Evolutionary conservation across 176 grass and related monocot species (phyloP), one percentile per base, ranked within the genome.

Genomic region (Aegilops longissima): DNA sequence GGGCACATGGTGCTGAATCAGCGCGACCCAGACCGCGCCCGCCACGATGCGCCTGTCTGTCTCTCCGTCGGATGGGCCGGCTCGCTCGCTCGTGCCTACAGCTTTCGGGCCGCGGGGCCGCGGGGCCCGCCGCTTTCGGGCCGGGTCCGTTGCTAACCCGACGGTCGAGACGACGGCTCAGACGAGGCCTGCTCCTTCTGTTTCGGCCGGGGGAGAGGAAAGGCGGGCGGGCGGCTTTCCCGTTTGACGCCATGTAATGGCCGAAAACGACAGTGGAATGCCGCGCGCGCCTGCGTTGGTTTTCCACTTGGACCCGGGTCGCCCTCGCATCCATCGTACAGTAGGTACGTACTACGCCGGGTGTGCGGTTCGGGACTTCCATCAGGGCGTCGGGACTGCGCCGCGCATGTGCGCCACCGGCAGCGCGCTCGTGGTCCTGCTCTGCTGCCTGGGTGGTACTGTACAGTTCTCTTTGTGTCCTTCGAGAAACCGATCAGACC

Each of bases 1-100:
- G 14, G 77, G 51, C 93, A 95, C 93, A 92, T 95, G 93, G 35
- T 72, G 88, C 85, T 90, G 80, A 84, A 84, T 92, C 88, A 76
- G 78, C 74, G 24, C 21, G 25, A 76, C 45, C 73, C 66, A 81
- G 78, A 35, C 47, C 45, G 88, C 27, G 12, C 62, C 74, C n/a
- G 84, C 66, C 71, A 82, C n/a, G 68, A 40, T 71, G 33, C 33
- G 35, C 6, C 70, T 73, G 70, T 73, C 20, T 8, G 58, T 9
- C 58, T 20, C 0, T 25, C 61, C 61, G 23, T 64, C 29, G n/a
- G 61, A 59, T 2, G 56, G 56, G 20, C 56, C 17, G 52, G 17
- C 49, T 45, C 42, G 49, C 16, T 54, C 51, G 51, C 27, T 27
- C 27, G 27, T 27, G 27, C 27, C 27, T 27, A 27, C 27, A 27